Percentiles rank a stretch among this genome's conserved stretches.
Evolutionary conservation across 1,284 basidiomycete genomes (phyloP).

Genomic region (Ganoderma meredithae): DNA sequence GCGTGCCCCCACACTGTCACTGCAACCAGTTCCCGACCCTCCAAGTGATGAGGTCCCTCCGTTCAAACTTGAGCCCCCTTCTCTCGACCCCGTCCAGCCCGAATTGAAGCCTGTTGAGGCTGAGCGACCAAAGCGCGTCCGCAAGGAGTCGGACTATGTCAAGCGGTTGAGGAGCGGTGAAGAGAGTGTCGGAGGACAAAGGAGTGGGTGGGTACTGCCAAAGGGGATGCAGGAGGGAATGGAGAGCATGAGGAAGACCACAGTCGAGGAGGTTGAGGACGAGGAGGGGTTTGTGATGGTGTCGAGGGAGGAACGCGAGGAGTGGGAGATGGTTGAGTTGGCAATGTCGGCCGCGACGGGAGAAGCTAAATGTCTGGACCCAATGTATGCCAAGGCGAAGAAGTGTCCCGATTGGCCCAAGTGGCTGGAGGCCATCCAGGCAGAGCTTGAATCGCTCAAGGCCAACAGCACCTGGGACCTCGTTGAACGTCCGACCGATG

Average conservation of each 20-base stretch:
- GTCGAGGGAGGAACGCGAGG: conserved; percentile 5
- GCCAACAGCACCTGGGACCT: conserved; percentile 37
- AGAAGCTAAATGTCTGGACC: conserved; percentile 29
- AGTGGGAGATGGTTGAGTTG: conserved; percentile 19
- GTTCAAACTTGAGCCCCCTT: not conserved
- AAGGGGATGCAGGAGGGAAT: conserved; percentile 7
- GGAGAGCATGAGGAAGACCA: not conserved
- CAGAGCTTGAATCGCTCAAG: conserved; percentile 37
- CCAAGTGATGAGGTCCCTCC: not conserved
- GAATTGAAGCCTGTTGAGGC: not conserved
- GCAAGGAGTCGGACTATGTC: not conserved
- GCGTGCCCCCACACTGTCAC: too few relatives aligned
- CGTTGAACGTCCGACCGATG: conserved; percentile 31
- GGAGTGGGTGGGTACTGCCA: not conserved
- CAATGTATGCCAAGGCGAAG: conserved; percentile 33
- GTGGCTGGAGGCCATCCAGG: conserved; percentile 25
- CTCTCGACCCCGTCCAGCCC: too few relatives aligned
- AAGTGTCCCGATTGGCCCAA: conserved; percentile 31
- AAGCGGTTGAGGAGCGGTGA: conserved; percentile 8
- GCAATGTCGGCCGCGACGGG: conserved; percentile 23
- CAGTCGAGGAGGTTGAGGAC: conserved; percentile 17
- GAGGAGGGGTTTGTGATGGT: conserved; percentile 11
- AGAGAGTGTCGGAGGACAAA: not conserved
- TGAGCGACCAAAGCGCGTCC: not conserved
- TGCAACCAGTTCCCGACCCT: not conserved